phyloP scores from a whole-genome alignment of 495 filamentous ascomycete species.

The Penicillium bialowiezense region DNA sequence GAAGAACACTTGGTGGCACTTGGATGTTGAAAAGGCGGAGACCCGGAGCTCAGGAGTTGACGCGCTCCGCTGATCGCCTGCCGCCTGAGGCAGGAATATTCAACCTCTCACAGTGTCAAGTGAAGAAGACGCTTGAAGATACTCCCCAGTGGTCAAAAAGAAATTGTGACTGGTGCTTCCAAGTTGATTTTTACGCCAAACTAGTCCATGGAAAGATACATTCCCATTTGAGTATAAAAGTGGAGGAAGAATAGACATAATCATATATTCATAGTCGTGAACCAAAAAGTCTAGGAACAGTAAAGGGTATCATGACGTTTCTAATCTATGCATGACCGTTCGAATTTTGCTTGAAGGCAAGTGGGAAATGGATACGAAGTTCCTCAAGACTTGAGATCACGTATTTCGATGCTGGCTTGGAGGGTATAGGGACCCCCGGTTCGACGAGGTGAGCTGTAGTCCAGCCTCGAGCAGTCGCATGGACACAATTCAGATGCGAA shows the following conservation, averaged over 20 bases:
- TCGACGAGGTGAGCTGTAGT: slow-evolving; percentile 79
- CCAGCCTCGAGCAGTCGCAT: slow-evolving; percentile 76
- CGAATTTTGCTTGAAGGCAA: slow-evolving; percentile 60
- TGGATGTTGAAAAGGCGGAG: slow-evolving; percentile 15
- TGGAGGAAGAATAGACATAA: too few relatives aligned
- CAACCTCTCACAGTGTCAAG: too few relatives aligned
- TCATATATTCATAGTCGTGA: slow-evolving; percentile 9
- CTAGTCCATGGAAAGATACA: too few relatives aligned
- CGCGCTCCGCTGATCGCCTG: slow-evolving; percentile 16
- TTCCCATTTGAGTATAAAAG: too few relatives aligned
- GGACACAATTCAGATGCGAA: slow-evolving; percentile 69
- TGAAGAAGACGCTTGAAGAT: too few relatives aligned
- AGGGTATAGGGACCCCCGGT: slow-evolving; percentile 56
- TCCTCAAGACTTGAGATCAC: slow-evolving; percentile 71
- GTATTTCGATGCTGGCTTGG: slow-evolving; percentile 58
- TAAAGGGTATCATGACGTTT: background rate
- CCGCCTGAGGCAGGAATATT: slow-evolving; percentile 19
- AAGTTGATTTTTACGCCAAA: too few relatives aligned
- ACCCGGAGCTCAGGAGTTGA: slow-evolving; percentile 18
- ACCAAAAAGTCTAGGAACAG: background rate
- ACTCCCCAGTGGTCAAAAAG: too few relatives aligned
- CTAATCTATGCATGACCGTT: slow-evolving; percentile 7
- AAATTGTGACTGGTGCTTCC: too few relatives aligned
- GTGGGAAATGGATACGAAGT: slow-evolving; percentile 67
- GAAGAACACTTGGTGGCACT: slow-evolving; percentile 7